Base-by-base conservation (phyloP, 192 early-diverging fungal species). In the Jimgerdemannia lactiflua region DNA sequence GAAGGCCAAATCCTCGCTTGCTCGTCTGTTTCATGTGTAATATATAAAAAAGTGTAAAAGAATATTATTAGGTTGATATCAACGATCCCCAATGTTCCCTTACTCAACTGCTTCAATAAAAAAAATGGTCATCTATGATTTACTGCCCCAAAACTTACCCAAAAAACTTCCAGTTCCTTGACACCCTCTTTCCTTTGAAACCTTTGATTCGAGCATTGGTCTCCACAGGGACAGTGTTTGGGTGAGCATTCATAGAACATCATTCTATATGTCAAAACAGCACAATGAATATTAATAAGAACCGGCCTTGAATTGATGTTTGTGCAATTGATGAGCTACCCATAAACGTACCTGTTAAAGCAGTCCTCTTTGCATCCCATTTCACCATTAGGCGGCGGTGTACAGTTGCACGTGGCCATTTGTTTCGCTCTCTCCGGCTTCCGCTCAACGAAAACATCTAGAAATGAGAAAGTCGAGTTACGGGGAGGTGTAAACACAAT, bases 201-300 rank as follows among this genome's bases (percentile, higher is more conserved):
- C 9, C 90, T 75, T 68, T 92, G 92, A 77, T 96, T 96, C 0
- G 90, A 86, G 78, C 95, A 96, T 64, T 84, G 67, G 9, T 87
- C 81, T 11, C 90, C 90, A 39, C 86, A 88, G 3, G 92, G 92
- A 75, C 95, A 96, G 20, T 81, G 70, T 7, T 88, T 85, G 3
- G 86, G 83, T 67, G 82, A 77, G 74, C 93, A 95, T 76, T 96
- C 95, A 70, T 94, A 92, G 77, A 88, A 93, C 86, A 91, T 91
- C 74, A 88, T 84, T 42, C 82, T 80, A 66, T 11, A 74, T 44
- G 44, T 10, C 39, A 39, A 59, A 41, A 19, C 8, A 54, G 19
- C 39, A n/a, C 17, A 8, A 19, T 17, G 29, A 77, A 44, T 4
- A 76, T 7, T 67, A 6, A 43, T 29, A 76, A 39, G 59, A 8